phyloP scores from a whole-genome alignment of 176 grass and related monocot species.

The Carex cristatella region DNA sequence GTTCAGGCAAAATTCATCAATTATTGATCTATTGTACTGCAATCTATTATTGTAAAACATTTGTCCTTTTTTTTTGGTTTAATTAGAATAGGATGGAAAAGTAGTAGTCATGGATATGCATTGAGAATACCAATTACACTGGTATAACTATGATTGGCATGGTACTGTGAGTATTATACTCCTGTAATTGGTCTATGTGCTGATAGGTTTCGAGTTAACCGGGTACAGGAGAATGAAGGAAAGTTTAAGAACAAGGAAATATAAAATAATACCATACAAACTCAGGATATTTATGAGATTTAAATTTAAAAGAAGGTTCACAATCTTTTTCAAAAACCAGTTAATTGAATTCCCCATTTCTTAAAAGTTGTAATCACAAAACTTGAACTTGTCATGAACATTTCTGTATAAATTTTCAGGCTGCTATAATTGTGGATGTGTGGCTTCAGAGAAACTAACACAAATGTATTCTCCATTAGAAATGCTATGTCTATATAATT shows the following conservation, averaged over 20 bases:
- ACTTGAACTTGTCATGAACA: neutral
- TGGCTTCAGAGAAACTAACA: conserved; percentile 44
- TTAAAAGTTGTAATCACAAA: neutral
- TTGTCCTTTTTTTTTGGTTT: neutral
- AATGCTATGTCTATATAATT: too few relatives aligned
- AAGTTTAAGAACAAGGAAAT: neutral
- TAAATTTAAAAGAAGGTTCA: too few relatives aligned
- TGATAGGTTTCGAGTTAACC: too few relatives aligned
- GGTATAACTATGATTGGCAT: neutral
- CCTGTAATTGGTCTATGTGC: neutral
- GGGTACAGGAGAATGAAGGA: too few relatives aligned
- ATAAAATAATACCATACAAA: too few relatives aligned
- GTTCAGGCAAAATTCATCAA: neutral
- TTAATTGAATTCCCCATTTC: neutral
- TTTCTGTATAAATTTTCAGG: conserved; percentile 37
- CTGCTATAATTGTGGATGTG: conserved; percentile 45
- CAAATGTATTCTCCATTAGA: conserved; percentile 35
- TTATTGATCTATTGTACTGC: neutral
- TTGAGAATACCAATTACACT: neutral
- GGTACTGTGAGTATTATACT: neutral
- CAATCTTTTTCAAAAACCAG: neutral
- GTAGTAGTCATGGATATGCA: neutral
- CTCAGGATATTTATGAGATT: too few relatives aligned
- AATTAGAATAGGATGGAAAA: neutral
- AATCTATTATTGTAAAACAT: neutral